Base-by-base conservation (phyloP, 805 yeast genomes). In the Hanseniaspora taiwanica region DNA sequence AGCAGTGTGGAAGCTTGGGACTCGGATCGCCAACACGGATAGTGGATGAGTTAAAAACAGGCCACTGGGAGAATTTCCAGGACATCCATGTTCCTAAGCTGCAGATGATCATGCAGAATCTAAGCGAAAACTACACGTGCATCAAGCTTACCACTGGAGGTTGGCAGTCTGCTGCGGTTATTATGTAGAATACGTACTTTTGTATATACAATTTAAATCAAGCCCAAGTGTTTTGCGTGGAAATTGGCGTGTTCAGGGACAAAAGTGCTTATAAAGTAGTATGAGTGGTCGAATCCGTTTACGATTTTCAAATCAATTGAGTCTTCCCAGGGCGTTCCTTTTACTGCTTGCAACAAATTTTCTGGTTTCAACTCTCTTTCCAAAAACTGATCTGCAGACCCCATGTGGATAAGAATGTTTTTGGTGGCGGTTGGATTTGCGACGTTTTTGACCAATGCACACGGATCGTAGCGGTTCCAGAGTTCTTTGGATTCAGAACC, bases 201-300 rank as follows among this genome's bases (percentile, higher is more conserved):
- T 20, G 9, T 35, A 10, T 34, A 10, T 18, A 7, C n/a, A 13
- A 6, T 17, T 42, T 48, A 50, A 9, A 51, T 46, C 33, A 65
- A 48, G 16, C 68, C 69, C 39, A 65, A 46, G 43, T 73, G 68
- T 58, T 80, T 78, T 8, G 94, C 93, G 53, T 91, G 96, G 58
- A 79, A 89, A 44, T 71, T 74, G 27, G 94, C 83, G 58, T 91
- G 97, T 27, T 76, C 82, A 42, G 72, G 79, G 10, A 80, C 80
- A 59, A 86, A 87, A 0, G 83, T 62, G 39, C 87, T 71, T 42
- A 89, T 71, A 58, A 86, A 89, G 60, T 72, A 91, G 65, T 87
- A 89, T 37, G 87, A 79, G 56, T 89, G 98, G 54, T 91, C 96
- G 54, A 76, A 89, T 3, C 87, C 95, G 1, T 81, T 86, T 16